Evolutionary conservation across 164 flowering plant species (phyloP).

Genomic region (Annona squamosa): DNA sequence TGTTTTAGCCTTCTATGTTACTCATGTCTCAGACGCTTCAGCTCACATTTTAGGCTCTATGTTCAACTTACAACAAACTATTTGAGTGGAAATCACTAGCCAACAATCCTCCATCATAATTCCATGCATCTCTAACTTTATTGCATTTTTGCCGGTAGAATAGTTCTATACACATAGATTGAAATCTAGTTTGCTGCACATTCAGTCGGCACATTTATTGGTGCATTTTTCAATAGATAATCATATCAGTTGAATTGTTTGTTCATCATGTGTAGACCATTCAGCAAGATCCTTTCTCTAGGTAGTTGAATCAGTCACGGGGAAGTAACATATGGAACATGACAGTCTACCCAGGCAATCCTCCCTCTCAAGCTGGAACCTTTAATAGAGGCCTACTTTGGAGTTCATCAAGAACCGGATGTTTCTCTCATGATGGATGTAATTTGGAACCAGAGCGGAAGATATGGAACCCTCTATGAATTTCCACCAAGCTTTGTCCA

Average conservation of each 20-base stretch:
- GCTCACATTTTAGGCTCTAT: background rate
- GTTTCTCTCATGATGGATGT: slow-evolving; percentile 5
- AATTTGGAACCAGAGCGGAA: slow-evolving; percentile 18
- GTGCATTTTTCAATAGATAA: no score
- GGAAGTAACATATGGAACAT: background rate
- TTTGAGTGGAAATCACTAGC: background rate
- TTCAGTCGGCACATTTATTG: no score
- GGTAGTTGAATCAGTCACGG: background rate
- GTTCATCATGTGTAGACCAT: background rate
- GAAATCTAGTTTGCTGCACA: background rate
- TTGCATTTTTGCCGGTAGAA: background rate
- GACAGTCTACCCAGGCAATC: background rate
- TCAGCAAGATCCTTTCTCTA: background rate
- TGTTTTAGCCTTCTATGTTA: background rate
- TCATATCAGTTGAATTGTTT: no score
- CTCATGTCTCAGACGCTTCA: background rate
- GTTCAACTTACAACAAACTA: no score
- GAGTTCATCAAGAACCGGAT: background rate
- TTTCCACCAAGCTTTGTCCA: slow-evolving; percentile 24
- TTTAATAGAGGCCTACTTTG: background rate
- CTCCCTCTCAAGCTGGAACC: background rate
- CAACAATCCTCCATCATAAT: background rate
- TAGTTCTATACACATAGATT: background rate
- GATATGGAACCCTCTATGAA: slow-evolving; percentile 19
- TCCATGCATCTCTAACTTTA: background rate